Conservation (phyloP, 768 basidiomycete species). For the Psilocybe azurescens region DNA sequence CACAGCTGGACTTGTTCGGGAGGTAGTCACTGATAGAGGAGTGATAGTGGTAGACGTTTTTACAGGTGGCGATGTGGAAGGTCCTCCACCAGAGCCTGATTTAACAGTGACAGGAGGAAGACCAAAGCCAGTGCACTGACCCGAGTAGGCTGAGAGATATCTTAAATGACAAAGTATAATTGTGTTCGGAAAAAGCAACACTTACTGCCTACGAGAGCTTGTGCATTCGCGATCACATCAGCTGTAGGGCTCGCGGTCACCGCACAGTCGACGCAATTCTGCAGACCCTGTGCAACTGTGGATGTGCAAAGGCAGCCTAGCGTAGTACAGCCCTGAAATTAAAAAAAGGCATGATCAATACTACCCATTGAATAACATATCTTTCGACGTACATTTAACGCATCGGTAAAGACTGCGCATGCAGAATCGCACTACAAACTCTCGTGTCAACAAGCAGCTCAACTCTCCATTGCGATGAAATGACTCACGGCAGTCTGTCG, state of each 20-base stretch:
- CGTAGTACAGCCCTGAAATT: constrained; percentile 13
- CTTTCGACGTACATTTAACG: neutral
- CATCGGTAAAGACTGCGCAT: constrained; percentile 1
- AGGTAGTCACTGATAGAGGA: neutral
- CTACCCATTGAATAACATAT: neutral
- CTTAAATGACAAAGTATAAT: neutral
- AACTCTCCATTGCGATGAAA: too few species aligned
- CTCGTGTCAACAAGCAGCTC: too few species aligned
- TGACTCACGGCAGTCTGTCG: neutral
- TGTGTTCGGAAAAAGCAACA: neutral
- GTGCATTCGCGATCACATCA: constrained; percentile 6
- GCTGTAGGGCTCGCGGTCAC: constrained; percentile 4
- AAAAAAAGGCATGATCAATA: neutral
- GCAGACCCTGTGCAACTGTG: constrained; percentile 5
- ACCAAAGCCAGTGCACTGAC: neutral
- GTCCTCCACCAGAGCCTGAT: neutral
- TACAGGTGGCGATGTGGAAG: neutral
- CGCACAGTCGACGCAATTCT: constrained; percentile 17
- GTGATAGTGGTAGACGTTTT: neutral
- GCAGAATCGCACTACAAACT: neutral
- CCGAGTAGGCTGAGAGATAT: neutral
- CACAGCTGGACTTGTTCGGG: neutral
- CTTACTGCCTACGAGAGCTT: constrained; percentile 13
- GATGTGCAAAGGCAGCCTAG: constrained; percentile 13
- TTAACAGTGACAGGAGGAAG: neutral